Evolutionary conservation across 768 basidiomycete genomes (phyloP).

Genomic region (Russula sp.): DNA sequence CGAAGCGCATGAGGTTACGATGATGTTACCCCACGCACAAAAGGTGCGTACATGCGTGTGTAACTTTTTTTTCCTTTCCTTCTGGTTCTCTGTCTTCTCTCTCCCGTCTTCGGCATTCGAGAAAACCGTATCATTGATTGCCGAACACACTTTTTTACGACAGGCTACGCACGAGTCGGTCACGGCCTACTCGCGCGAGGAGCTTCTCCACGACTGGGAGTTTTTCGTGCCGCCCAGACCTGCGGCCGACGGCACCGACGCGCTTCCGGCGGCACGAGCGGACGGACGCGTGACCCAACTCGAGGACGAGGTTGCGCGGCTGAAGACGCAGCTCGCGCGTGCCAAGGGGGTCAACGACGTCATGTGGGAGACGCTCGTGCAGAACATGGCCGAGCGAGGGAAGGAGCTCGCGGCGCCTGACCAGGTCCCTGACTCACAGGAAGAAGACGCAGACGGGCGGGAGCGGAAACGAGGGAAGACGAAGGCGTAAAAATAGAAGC

Average conservation of each 20-base stretch:
- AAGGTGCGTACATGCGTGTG: slow-evolving; percentile 32
- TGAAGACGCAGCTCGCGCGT: slow-evolving; percentile 67
- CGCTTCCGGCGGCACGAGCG: slow-evolving; percentile 34
- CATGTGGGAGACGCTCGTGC: slow-evolving; percentile 88
- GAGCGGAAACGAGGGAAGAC: slow-evolving; percentile 23
- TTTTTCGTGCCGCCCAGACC: slow-evolving; percentile 52
- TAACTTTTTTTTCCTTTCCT: background rate
- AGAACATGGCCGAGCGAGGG: slow-evolving; percentile 44
- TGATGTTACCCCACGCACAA: slow-evolving; percentile 48
- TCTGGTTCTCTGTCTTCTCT: background rate
- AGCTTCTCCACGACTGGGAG: slow-evolving; percentile 59
- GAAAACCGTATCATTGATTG: background rate
- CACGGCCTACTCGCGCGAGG: slow-evolving; percentile 42
- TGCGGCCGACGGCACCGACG: slow-evolving; percentile 26
- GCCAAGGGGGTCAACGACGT: slow-evolving; percentile 90
- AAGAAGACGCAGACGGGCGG: slow-evolving; percentile 6
- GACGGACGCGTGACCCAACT: slow-evolving; percentile 60
- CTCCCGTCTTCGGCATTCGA: background rate
- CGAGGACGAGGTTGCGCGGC: slow-evolving; percentile 59
- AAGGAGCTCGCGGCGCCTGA: slow-evolving; percentile 24
- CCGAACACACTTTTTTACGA: background rate
- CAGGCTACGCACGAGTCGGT: slow-evolving; percentile 26
- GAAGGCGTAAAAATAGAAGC: slow-evolving; percentile 5
- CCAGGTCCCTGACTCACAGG: slow-evolving; percentile 11
- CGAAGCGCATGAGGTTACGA: slow-evolving; percentile 63